These are phyloP conservation scores for Solanum chmielewskii DNA, from an alignment of 257 asterid species.

Conservation along the genomic window DNA sequence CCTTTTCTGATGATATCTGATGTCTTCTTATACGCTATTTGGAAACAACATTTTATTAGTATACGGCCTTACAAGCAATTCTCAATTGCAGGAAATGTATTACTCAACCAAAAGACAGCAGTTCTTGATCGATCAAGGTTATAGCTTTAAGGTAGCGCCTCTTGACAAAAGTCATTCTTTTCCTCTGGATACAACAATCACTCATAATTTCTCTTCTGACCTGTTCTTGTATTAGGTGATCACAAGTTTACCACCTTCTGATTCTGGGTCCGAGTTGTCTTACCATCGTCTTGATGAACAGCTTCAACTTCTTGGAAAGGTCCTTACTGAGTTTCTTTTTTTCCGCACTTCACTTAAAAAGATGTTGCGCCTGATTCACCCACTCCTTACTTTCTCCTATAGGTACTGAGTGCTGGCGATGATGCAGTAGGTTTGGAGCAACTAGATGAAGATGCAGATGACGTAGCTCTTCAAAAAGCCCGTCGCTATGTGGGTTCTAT, in stretches of 20 bases:
- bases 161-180: not conserved
- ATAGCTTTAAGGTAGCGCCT: conserved; percentile 73
- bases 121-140: conserved; percentile 95
- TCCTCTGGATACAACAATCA: not conserved
- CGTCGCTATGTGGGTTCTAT: conserved; percentile 64
- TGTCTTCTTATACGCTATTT: not conserved
- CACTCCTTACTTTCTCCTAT: not conserved
- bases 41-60: not conserved
- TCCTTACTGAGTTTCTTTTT: not conserved
- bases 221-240: conserved; percentile 42
- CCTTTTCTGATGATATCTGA: not conserved
- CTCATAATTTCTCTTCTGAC: not conserved
- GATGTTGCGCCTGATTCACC: not conserved
- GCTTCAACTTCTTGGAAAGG: conserved; percentile 78
- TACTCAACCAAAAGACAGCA: conserved; percentile 96
- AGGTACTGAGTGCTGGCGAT: conserved; percentile 91
- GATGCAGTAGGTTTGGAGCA: conserved; percentile 85
- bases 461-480: conserved; percentile 77
- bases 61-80: not conserved
- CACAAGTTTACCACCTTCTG: conserved; percentile 86
- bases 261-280: conserved; percentile 57
- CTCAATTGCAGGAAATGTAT: conserved; percentile 72
- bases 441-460: conserved; percentile 96
- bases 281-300: conserved; percentile 69
- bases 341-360: not conserved